Percentiles rank a stretch among this genome's conserved stretches.
phyloP scores from a whole-genome alignment of 441 rosid species.

The Gossypium davidsonii region DNA sequence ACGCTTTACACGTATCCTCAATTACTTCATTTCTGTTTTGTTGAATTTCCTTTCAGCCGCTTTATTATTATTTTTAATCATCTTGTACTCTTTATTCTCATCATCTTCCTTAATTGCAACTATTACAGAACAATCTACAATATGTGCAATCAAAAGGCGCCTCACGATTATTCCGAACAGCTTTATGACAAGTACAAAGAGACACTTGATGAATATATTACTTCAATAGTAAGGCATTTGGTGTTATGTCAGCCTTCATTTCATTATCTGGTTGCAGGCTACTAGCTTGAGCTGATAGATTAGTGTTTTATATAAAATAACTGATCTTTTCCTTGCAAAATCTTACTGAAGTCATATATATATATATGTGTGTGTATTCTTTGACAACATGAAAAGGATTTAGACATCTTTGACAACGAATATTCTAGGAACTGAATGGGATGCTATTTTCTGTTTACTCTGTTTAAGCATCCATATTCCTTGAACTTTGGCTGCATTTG shows the following conservation, averaged over 20 bases:
- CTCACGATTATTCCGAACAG: constrained; percentile 83
- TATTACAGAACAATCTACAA: constrained; percentile 64
- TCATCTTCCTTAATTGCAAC: not conserved
- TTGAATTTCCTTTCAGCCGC: not conserved
- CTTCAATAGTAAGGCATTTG: constrained; percentile 42
- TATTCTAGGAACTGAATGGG: not conserved
- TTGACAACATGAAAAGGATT: too few relatives aligned
- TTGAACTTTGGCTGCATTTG: not conserved
- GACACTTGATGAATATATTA: constrained; percentile 65
- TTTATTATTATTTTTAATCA: not conserved
- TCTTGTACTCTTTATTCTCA: not conserved
- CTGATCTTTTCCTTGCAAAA: too few relatives aligned
- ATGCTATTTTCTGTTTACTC: not conserved
- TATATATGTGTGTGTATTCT: too few relatives aligned
- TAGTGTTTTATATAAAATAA: too few relatives aligned
- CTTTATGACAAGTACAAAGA: constrained; percentile 75
- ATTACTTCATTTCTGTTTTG: not conserved
- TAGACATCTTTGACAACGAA: not conserved
- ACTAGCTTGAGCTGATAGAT: too few relatives aligned
- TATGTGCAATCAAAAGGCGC: constrained; percentile 90
- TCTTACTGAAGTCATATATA: too few relatives aligned
- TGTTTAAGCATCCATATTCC: not conserved
- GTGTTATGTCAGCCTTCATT: not conserved
- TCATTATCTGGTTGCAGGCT: too few relatives aligned
- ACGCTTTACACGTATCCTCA: constrained; percentile 24